Evolutionary conservation across 768 basidiomycete species (phyloP), one percentile per base, ranked within the genome.

Genomic region (Boletales sp.): DNA sequence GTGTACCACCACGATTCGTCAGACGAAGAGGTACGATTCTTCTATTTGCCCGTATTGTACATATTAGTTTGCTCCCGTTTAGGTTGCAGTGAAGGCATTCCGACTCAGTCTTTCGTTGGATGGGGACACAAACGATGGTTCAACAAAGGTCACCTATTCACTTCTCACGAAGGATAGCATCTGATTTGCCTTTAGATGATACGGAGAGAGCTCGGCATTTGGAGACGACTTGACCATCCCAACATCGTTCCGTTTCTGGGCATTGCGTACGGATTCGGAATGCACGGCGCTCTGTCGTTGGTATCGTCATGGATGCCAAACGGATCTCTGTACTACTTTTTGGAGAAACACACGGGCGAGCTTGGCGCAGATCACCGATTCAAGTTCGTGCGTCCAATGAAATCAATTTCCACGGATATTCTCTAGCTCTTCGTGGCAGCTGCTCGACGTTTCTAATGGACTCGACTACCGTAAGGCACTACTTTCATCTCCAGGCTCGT

Each of bases 221-320:
- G 51, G 54, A 52, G 27, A 27, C 52, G 47, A 19, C 47, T 55
- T 1, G 18, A 46, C 1, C 51, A 55, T 27, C 1, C 2, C 10
- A 55, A 49, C 24, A 21, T 55, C 14, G 51, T 55, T 17, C 54
- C 46, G 6, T 55, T 55, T 39, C 15, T 51, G 4, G 53, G 50
- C 4, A 45, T 51, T 40, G 43, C 50, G 13, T 38, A 36, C n/a
- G 48, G 48, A 5, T 50, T 43, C 18, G 50, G 50, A 19, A 45
- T 50, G 43, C 14, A 9, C 5, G 43, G 21, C 15, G 14, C 49
- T 11, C 17, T 40, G 38, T 50, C 64, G 6, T 47, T 67, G 49
- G 65, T 67, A n/a, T 66, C 59, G n/a, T 55, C 55, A 5, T 67
- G 66, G 66, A 53, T 63, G 48, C 57, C 59, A 5, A 63, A 63